Conservation (phyloP, 2,329 filamentous ascomycete genomes). For the Drechslera avenae region DNA sequence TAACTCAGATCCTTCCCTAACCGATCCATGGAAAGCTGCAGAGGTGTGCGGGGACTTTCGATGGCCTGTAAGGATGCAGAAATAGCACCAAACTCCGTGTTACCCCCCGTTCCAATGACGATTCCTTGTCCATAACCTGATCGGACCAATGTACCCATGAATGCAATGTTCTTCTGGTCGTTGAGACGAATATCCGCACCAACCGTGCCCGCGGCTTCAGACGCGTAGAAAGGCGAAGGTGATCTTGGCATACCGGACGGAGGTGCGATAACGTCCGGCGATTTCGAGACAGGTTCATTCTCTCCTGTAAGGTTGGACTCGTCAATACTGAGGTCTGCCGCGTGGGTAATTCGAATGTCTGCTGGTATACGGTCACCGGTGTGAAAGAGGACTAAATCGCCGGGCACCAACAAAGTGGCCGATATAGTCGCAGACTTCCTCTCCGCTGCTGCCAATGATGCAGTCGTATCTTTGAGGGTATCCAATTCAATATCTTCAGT, state of each 20-base stretch:
- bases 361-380: conserved; percentile 96
- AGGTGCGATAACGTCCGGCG: conserved; percentile 63
- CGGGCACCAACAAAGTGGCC: conserved; percentile 84
- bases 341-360: conserved; percentile 90
- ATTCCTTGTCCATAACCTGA: conserved; percentile 95
- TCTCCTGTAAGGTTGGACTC: conserved; percentile 97
- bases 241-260: conserved; percentile 51
- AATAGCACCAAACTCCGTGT: conserved; percentile 95
- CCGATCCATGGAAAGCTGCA: conserved; percentile 97
- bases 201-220: conserved; percentile 62
- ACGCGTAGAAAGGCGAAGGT: conserved; percentile 63
- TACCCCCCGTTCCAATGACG: conserved; percentile 92
- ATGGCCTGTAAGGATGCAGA: conserved; percentile 93
- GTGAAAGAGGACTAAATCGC: conserved; percentile 90
- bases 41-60: conserved; percentile 89
- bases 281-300: conserved; percentile 88
- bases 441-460: conserved; percentile 69
- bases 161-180: conserved; percentile 87
- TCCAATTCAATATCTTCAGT: conserved; percentile 54
- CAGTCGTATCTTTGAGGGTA: conserved; percentile 58
- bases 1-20: conserved; percentile 95
- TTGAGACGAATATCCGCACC: conserved; percentile 71
- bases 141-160: conserved; percentile 96
- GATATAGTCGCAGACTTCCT: conserved; percentile 82
- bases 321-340: conserved; percentile 89